phyloP scores from a whole-genome alignment of 495 filamentous ascomycete genomes.

The Podospora australis region DNA sequence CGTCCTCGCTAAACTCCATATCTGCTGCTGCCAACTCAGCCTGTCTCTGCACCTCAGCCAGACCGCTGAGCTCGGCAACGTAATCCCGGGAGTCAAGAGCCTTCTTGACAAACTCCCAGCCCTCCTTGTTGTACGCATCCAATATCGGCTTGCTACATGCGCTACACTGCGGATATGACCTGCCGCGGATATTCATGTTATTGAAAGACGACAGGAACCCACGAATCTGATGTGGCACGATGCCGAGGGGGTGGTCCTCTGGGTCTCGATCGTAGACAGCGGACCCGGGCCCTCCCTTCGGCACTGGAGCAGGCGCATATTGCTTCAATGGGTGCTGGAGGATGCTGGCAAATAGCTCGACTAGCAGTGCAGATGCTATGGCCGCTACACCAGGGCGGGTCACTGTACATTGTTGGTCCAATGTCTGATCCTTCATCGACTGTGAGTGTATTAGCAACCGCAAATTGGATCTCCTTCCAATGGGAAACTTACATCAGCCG shows the following conservation, averaged over 20 bases:
- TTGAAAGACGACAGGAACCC: conserved; percentile 84
- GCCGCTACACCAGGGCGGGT: conserved; percentile 88
- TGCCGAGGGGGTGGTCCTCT: conserved; percentile 67
- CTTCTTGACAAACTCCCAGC: conserved; percentile 84
- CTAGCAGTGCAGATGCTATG: conserved; percentile 86
- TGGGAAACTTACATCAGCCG: conserved; percentile 71
- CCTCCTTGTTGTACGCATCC: conserved; percentile 60
- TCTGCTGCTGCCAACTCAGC: conserved; percentile 53
- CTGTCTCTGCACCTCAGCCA: conserved; percentile 81
- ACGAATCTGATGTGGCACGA: conserved; percentile 87
- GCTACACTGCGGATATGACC: conserved; percentile 83
- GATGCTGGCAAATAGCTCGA: conserved; percentile 81
- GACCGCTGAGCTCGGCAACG: conserved; percentile 82
- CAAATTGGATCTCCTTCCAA: too few relatives aligned
- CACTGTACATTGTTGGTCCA: conserved; percentile 97
- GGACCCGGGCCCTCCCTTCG: too few relatives aligned
- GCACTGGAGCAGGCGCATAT: conserved; percentile 49
- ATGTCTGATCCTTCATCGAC: conserved; percentile 87
- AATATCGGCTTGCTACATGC: conserved; percentile 79
- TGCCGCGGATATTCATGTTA: conserved; percentile 74
- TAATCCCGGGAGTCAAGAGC: conserved; percentile 80
- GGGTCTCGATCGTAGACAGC: conserved; percentile 48
- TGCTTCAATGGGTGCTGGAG: conserved; percentile 72
- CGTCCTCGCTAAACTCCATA: conserved; percentile 43
- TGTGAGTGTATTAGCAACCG: conserved; percentile 42